phyloP scores from a whole-genome alignment of 2,329 filamentous ascomycete genomes.

The Cercospora sojina region DNA sequence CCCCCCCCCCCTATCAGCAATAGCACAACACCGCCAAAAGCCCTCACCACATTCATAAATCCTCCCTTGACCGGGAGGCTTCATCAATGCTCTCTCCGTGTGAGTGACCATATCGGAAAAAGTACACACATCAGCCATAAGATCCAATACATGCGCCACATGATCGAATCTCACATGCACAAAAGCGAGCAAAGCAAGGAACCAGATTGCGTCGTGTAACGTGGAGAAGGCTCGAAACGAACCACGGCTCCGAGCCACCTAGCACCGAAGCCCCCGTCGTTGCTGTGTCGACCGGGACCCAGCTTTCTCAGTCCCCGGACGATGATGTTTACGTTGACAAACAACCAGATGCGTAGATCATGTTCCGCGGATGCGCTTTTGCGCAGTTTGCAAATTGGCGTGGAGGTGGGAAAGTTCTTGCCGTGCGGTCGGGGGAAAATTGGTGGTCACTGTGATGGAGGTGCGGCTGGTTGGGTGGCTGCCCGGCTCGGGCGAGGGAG shows the following conservation, averaged over 20 bases:
- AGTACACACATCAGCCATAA: background rate
- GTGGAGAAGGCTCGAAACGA: background rate
- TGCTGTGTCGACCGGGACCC: slow-evolving; percentile 11
- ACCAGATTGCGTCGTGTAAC: background rate
- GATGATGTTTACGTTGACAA: slow-evolving; percentile 3
- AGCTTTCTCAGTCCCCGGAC: background rate
- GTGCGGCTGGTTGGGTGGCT: background rate
- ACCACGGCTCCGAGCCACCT: background rate
- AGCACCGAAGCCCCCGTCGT: background rate
- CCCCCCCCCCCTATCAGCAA: background rate
- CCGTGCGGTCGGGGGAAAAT: background rate
- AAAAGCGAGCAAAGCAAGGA: background rate
- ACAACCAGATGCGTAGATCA: background rate
- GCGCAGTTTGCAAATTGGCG: background rate
- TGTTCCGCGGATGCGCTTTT: background rate
- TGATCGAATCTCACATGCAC: background rate
- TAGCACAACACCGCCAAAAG: background rate
- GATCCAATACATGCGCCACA: background rate
- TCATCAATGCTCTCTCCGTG: background rate
- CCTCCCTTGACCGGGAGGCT: background rate
- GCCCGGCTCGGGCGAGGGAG: background rate
- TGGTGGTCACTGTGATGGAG: background rate
- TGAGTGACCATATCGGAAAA: background rate
- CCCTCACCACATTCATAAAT: background rate
- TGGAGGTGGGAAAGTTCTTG: background rate